Conservation (phyloP, 1,139 yeast genomes). For the Nakaseomyces kungkrabaensis region DNA sequence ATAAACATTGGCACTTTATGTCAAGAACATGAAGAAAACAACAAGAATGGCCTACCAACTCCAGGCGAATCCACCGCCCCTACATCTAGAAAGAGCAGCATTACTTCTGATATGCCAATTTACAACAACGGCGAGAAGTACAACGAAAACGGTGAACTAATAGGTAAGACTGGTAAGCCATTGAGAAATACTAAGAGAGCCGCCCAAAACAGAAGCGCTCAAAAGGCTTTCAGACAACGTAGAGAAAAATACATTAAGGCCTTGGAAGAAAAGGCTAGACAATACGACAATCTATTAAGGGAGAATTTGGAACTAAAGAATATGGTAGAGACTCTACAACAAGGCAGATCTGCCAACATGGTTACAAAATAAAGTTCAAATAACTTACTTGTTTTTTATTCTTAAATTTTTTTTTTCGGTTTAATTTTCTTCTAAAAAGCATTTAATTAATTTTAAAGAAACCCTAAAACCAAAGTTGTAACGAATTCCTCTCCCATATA, state of each 20-base stretch:
- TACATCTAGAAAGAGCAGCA: constrained; percentile 4
- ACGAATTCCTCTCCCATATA: background rate
- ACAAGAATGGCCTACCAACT: background rate
- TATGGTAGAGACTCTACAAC: background rate
- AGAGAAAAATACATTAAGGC: constrained; percentile 72
- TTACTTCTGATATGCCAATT: constrained; percentile 4
- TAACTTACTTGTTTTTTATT: background rate
- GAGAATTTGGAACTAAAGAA: constrained; percentile 9
- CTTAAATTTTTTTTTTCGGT: background rate
- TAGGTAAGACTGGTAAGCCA: constrained; percentile 36
- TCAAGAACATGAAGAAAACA: background rate
- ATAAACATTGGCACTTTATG: constrained; percentile 4
- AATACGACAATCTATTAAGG: constrained; percentile 43
- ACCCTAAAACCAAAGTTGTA: background rate
- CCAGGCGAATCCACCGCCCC: constrained; percentile 2
- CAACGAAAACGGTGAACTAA: constrained; percentile 18
- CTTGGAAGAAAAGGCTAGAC: constrained; percentile 58
- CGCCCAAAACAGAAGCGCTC: constrained; percentile 81
- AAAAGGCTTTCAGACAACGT: constrained; percentile 75
- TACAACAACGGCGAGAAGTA: constrained; percentile 15
- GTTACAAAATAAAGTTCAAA: background rate
- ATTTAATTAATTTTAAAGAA: too few species aligned
- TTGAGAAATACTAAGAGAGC: constrained; percentile 69
- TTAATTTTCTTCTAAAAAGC: background rate
- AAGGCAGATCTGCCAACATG: background rate